Base-by-base conservation (phyloP, 257 asterid species). In the Anisodus acutangulus region DNA sequence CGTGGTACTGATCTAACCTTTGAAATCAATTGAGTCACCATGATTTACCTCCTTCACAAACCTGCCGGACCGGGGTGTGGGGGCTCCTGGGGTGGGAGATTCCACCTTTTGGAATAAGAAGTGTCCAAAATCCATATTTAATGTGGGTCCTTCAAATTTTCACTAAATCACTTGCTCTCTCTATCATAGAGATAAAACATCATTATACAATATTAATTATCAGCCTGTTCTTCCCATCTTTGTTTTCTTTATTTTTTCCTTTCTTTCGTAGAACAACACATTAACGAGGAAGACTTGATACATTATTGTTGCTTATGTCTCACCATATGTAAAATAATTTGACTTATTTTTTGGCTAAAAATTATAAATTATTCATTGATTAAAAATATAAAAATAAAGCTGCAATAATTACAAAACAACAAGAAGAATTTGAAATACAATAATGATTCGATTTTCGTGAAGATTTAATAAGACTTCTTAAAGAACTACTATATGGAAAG, bases 81-180 rank as follows among this genome's bases (percentile, higher is more conserved):
- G n/a, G n/a, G n/a, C n/a, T n/a, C n/a, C n/a, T n/a, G n/a, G n/a
- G n/a, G n/a, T n/a, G n/a, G n/a, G n/a, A n/a, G n/a, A n/a, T n/a
- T n/a, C n/a, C n/a, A n/a, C n/a, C n/a, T n/a, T n/a, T n/a, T n/a
- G n/a, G n/a, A n/a, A n/a, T n/a, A 69, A 47, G 37, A 79, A 78
- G 68, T 37, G 1, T 80, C 83, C 35, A 31, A 31, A 31, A 31
- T 31, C 35, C 35, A 59, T 72, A 45, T 84, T n/a, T 45, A 55
- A 12, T 37, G 84, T 82, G 71, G 84, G 88, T 70, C 80, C 85
- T 80, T 79, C 35, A 31, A 31, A 31, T 31, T 31, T 31, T 31
- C 35, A 31, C 35, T 22, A 22, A 22, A 22, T 22, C 70, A 64
- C 53, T n/a, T 3, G 45, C 45, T 47, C 43, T 45, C 9, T 17